Conservation (phyloP, 768 basidiomycete genomes). For the Podaxis carcinomalis region DNA sequence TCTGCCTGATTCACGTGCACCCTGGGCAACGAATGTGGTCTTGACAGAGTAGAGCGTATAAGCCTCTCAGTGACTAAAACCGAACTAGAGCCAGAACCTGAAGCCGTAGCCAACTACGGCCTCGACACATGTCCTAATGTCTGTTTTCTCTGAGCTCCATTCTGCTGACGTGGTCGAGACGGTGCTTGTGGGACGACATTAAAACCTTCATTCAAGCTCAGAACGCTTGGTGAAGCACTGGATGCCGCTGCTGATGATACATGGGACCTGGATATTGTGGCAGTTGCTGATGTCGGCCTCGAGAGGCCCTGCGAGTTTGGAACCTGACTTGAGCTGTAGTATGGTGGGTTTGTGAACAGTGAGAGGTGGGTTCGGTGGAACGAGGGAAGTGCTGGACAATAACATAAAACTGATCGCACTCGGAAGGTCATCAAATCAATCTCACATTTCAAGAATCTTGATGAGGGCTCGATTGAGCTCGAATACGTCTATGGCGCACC, state of each 20-base stretch:
- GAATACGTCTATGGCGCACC: no score
- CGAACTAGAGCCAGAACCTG: background rate
- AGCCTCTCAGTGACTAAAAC: background rate
- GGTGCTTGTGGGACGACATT: background rate
- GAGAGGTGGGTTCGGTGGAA: background rate
- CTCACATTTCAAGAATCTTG: no score
- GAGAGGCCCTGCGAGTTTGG: background rate
- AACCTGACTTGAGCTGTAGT: background rate
- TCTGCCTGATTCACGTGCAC: slow-evolving; percentile 25
- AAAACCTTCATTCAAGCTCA: slow-evolving; percentile 4
- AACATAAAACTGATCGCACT: background rate
- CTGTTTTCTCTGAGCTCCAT: background rate
- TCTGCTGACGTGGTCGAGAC: background rate
- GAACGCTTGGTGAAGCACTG: background rate
- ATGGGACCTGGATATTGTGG: background rate
- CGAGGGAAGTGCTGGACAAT: background rate
- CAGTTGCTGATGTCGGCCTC: slow-evolving; percentile 10
- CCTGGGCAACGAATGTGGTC: slow-evolving; percentile 45
- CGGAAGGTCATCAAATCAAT: background rate
- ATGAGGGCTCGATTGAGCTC: no score
- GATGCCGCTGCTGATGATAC: background rate
- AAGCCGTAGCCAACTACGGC: background rate
- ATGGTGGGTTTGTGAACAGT: background rate
- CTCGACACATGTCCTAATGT: background rate
- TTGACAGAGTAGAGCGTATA: slow-evolving; percentile 21